These are phyloP conservation scores for Neodidymelliopsis sp. DNA, from an alignment of 2,329 filamentous ascomycete species.

Conservation along the genomic window DNA sequence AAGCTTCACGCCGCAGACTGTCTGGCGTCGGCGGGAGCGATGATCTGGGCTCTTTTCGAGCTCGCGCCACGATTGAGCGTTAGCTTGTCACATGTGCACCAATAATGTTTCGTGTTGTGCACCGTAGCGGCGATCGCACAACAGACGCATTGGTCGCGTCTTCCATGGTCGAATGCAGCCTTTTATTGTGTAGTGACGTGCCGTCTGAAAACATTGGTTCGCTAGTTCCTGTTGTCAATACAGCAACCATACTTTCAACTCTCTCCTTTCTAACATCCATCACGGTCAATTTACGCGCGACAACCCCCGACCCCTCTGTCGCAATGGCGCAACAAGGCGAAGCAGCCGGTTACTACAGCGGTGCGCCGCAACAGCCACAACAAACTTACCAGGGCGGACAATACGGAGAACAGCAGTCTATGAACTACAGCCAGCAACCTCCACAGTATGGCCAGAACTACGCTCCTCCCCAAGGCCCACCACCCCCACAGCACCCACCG, in stretches of 20 bases:
- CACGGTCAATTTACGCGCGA: not conserved
- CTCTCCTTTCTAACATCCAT: not conserved
- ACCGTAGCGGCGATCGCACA: slow-evolving; percentile 22
- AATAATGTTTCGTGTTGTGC: slow-evolving; percentile 1
- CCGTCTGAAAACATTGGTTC: slow-evolving; percentile 20
- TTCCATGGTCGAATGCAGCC: slow-evolving; percentile 11
- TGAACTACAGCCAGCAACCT: slow-evolving; percentile 41
- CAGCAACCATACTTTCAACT: too few relatives aligned
- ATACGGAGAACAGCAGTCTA: slow-evolving; percentile 24
- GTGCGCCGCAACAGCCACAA: slow-evolving; percentile 30
- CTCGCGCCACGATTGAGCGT: slow-evolving; percentile 15
- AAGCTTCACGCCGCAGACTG: slow-evolving; percentile 10
- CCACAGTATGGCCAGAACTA: slow-evolving; percentile 45
- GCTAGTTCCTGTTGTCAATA: slow-evolving; percentile 12
- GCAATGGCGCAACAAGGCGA: slow-evolving; percentile 46
- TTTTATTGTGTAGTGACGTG: slow-evolving; percentile 22
- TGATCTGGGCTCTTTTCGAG: slow-evolving; percentile 6
- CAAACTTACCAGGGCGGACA: slow-evolving; percentile 36
- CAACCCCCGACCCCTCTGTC: not conserved
- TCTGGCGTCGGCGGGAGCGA: slow-evolving; percentile 3
- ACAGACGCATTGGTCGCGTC: slow-evolving; percentile 9
- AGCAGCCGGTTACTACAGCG: slow-evolving; percentile 50
- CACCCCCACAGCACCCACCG: slow-evolving; percentile 28
- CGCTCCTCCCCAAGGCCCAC: slow-evolving; percentile 36
- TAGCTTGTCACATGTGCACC: slow-evolving; percentile 2